Conservation (phyloP, 1,139 yeast species). For the Taiozyma onychis region DNA sequence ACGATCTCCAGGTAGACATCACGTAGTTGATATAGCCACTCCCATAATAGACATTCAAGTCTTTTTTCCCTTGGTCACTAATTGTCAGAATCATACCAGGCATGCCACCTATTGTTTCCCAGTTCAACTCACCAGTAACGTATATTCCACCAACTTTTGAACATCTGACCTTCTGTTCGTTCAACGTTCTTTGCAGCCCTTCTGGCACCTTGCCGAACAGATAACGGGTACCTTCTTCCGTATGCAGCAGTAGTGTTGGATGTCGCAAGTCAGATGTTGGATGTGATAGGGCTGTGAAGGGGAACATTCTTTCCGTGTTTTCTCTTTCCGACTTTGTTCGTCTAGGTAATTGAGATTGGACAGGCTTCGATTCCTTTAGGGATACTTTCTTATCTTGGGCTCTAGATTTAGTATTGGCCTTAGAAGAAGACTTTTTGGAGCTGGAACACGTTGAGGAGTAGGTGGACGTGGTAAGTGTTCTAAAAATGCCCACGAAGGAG, state of each 20-base stretch:
- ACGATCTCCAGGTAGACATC: constrained; percentile 78
- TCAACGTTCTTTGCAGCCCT: constrained; percentile 73
- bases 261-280: constrained; percentile 55
- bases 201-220: constrained; percentile 80
- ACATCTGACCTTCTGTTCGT: constrained; percentile 47
- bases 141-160: constrained; percentile 60
- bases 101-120: constrained; percentile 80
- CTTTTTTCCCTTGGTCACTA: constrained; percentile 70
- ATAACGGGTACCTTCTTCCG: constrained; percentile 50
- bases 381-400: background rate
- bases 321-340: background rate
- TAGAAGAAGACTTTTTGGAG: background rate
- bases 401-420: background rate
- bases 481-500: constrained; percentile 10
- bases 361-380: background rate
- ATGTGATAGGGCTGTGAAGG: constrained; percentile 39
- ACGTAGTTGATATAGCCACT: constrained; percentile 42
- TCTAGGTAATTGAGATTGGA: background rate
- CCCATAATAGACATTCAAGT: constrained; percentile 41
- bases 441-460: background rate
- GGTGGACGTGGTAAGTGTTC: constrained; percentile 6
- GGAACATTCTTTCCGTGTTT: constrained; percentile 26
- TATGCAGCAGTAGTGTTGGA: constrained; percentile 52
- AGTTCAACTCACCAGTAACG: constrained; percentile 65
- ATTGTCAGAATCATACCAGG: constrained; percentile 85